Evolutionary conservation across 148 eudicot species (phyloP), one percentile per base, ranked within the genome.

Genomic region (Heliamphora exappendiculata): DNA sequence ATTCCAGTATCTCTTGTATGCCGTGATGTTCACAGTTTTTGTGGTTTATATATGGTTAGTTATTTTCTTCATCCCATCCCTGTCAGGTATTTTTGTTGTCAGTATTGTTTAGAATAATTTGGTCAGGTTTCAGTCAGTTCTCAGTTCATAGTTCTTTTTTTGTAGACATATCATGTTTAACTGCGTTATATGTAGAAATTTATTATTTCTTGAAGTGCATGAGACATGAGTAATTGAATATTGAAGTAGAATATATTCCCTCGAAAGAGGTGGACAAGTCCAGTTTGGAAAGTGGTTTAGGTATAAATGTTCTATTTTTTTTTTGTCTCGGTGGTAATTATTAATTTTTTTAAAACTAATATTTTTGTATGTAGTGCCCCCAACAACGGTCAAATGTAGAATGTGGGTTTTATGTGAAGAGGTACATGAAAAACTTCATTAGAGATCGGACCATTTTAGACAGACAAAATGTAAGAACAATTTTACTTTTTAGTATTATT

Each of bases 1-100:
- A 67, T 68, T 12, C n/a, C 36, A 47, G 7, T 41, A 12, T 29
- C 12, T 69, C 54, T 16, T 69, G 19, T 16, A 31, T 69, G 57
- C 37, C 50, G 47, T 73, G 31, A 33, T 59, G 75, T 59, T 70
- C n/a, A 22, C 39, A 36, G 20, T 28, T 70, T 57, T 44, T 76
- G n/a, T 44, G 5, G 59, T 42, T 29, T 67, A 37, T 22, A 54
- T 58, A 37, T 50, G 63, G 58, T 20, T 70, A 5, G 67, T 77
- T 44, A 22, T 29, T 50, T 58, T 77, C 24, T n/a, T 29, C 20
- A 59, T 37, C 12, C 47, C 51, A 31, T 49, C 1, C 31, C 31
- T 51, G 1, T 71, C 6, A 31, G n/a, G n/a, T n/a, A n/a, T n/a
- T n/a, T n/a, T n/a, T 34, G 17, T 65, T 58, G 1, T 44, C n/a